Evolutionary conservation across 768 basidiomycete genomes (phyloP).

Genomic region (Wakefieldia striispora): DNA sequence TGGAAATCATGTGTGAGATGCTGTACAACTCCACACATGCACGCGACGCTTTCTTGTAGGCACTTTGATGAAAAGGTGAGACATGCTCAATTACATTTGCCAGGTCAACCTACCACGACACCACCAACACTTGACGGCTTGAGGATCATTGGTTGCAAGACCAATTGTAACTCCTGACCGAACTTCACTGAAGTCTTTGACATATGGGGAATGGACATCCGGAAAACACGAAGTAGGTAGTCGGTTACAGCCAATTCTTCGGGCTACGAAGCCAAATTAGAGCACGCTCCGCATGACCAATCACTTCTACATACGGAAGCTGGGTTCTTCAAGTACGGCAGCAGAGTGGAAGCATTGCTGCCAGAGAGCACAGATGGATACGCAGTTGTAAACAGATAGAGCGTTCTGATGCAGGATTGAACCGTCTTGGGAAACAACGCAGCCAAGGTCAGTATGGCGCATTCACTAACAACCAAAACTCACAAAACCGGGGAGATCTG

Average conservation of each 20-base stretch:
- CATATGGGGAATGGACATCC: slow-evolving; percentile 80
- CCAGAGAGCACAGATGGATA: slow-evolving; percentile 84
- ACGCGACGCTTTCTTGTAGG: slow-evolving; percentile 89
- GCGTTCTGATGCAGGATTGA: slow-evolving; percentile 80
- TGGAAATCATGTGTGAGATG: slow-evolving; percentile 84
- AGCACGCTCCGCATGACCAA: neutral
- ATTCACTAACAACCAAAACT: slow-evolving; percentile 26
- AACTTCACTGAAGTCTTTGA: slow-evolving; percentile 89
- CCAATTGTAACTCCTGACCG: slow-evolving; percentile 76
- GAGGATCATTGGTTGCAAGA: slow-evolving; percentile 88
- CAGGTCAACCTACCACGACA: slow-evolving; percentile 49
- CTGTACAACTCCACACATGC: slow-evolving; percentile 83
- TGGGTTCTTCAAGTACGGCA: slow-evolving; percentile 88
- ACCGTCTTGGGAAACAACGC: slow-evolving; percentile 52
- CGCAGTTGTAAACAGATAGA: slow-evolving; percentile 78
- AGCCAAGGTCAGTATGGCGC: too few species aligned
- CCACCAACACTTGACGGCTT: slow-evolving; percentile 73
- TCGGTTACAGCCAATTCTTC: slow-evolving; percentile 87
- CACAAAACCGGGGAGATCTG: slow-evolving; percentile 75
- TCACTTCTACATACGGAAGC: slow-evolving; percentile 53
- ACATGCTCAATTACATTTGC: neutral
- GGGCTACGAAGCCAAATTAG: slow-evolving; percentile 39
- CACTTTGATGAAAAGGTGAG: slow-evolving; percentile 46
- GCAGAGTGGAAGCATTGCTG: slow-evolving; percentile 75
- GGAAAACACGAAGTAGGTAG: slow-evolving; percentile 86